Evolutionary conservation across 768 basidiomycete species (phyloP), one percentile per base, ranked within the genome.

Genomic region (Suillus plorans): DNA sequence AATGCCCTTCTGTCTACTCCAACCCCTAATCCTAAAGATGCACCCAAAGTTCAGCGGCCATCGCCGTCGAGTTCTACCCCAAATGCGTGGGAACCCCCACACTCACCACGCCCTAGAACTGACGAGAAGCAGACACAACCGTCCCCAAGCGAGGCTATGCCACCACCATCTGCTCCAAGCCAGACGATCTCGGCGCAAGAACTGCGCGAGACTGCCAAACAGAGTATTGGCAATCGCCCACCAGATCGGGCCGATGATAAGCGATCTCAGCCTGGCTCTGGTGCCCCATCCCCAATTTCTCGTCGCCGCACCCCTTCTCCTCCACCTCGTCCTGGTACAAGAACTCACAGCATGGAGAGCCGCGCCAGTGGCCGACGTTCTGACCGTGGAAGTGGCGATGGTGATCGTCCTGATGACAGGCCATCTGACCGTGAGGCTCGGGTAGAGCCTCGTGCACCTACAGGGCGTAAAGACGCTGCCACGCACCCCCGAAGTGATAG

Each of bases 171-270:
- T 31, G 86, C 82, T 57, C 92, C 92, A 2, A 94, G 92, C 69
- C 90, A 92, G 70, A 92, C 91, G 0, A 77, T 80, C 7, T 90
- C 89, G 12, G 91, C 91, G 1, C 90, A 92, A 69, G 92, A 92
- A 69, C 81, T 93, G 18, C 84, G 92, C 59, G 90, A 91, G 72
- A 92, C 89, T 3, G 92, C 91, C 7, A 90, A 89, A 70, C 88
- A 90, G 70, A 82, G 85, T 18, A 84, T 88, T 50, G 73, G 73
- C 42, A 80, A 74, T 20, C 75, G 79, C 44, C 69, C 67, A 52
- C 64, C 73, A 50, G 86, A 70, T 69, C 80, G 72, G 65, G 67
- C 69, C 25, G 84, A 85, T 37, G 82, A 82, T 57, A 80, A 77
- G 44, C 84, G 85, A 22, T 78, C 76, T 67, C 83, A 82, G 60